Conservation (phyloP, 352 stramenopile species). For the Globisporangium spinosum region DNA sequence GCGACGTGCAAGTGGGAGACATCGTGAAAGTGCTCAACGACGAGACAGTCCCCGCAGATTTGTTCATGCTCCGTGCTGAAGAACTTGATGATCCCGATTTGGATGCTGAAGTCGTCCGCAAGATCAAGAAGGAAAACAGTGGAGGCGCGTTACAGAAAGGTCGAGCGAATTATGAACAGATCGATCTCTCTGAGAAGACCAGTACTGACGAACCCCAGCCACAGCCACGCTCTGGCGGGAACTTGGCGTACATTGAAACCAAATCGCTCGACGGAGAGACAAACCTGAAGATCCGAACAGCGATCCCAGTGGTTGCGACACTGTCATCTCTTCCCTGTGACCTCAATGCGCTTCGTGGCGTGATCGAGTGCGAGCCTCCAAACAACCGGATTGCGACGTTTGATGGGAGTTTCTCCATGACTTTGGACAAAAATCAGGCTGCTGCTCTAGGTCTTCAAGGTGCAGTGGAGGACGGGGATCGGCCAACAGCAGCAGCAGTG, state of each 20-base stretch:
- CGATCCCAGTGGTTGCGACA: constrained; percentile 47
- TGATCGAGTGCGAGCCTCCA: constrained; percentile 69
- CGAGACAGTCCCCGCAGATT: constrained; percentile 62
- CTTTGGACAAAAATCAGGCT: constrained; percentile 34
- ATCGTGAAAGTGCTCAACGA: constrained; percentile 73
- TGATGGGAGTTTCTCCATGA: constrained; percentile 60
- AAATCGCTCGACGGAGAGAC: constrained; percentile 85
- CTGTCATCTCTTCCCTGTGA: constrained; percentile 26
- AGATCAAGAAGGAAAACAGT: neutral
- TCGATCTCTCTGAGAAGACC: constrained; percentile 4
- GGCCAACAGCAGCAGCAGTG: neutral
- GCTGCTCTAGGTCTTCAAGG: constrained; percentile 28
- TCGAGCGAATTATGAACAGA: constrained; percentile 15
- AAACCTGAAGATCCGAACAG: constrained; percentile 80
- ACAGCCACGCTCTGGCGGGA: constrained; percentile 23
- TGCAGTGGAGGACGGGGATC: neutral
- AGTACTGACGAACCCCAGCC: constrained; percentile 2
- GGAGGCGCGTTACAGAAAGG: neutral
- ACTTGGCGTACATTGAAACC: constrained; percentile 80
- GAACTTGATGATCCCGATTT: constrained; percentile 45
- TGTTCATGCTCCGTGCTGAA: constrained; percentile 64
- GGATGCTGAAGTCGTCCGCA: constrained; percentile 18
- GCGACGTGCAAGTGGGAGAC: constrained; percentile 72
- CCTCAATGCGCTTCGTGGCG: constrained; percentile 46
- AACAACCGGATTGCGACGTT: constrained; percentile 88